Conservation (phyloP, 1,284 basidiomycete genomes). For the Tilletia horrida region DNA sequence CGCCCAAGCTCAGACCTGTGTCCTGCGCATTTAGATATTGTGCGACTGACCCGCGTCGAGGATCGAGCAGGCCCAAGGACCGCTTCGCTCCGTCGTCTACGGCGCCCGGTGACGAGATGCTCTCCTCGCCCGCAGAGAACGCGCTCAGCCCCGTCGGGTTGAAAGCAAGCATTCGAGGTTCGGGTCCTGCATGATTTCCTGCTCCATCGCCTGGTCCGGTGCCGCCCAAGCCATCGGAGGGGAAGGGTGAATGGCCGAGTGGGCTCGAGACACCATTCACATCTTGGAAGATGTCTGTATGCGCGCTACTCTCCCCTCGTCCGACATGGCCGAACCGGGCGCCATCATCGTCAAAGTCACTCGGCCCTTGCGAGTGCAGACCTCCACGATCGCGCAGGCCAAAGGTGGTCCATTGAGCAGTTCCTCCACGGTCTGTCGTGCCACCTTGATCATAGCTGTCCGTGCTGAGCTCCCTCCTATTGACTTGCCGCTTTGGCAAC, state of each 20-base stretch:
- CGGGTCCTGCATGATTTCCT: not conserved
- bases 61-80: not conserved
- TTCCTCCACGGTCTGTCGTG: no score
- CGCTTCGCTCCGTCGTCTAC: not conserved
- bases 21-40: not conserved
- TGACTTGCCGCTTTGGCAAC: not conserved
- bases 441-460: not conserved
- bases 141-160: constrained; percentile 9
- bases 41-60: not conserved
- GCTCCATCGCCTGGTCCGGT: not conserved
- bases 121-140: constrained; percentile 2
- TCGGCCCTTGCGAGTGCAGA: not conserved
- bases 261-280: not conserved
- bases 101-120: not conserved
- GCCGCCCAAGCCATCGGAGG: constrained; percentile 1
- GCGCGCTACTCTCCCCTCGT: constrained; percentile 8
- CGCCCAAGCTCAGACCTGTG: not conserved
- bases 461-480: not conserved
- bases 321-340: not conserved
- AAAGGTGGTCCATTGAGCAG: no score
- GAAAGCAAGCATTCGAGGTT: constrained; percentile 5
- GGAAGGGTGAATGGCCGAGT: constrained; percentile 8
- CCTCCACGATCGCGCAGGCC: no score
- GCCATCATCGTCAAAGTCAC: not conserved
- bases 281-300: constrained; percentile 14